phyloP scores from a whole-genome alignment of 139 green algal species.

The Diplosphaera chodatii region DNA sequence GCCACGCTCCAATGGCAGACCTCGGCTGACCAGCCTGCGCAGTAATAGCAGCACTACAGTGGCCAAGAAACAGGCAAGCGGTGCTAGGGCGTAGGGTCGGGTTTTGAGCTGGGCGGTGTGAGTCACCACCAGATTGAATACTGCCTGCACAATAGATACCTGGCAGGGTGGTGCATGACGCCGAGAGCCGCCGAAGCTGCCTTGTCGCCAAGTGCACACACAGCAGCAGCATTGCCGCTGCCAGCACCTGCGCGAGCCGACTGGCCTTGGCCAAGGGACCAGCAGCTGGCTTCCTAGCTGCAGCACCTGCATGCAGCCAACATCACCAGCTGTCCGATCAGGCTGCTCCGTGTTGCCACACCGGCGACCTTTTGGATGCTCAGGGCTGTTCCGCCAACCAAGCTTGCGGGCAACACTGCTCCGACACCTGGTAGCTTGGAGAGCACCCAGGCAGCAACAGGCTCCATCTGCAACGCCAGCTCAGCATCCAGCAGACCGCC shows the following conservation, averaged over 20 bases:
- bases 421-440: not conserved
- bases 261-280: not conserved
- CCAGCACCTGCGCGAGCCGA: not conserved
- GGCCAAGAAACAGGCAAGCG: too few species aligned
- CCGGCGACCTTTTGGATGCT: too few species aligned
- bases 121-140: too few species aligned
- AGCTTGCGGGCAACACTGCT: not conserved
- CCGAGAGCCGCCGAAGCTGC: not conserved
- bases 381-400: not conserved
- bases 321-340: too few species aligned
- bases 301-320: too few species aligned
- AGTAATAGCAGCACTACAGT: too few species aligned
- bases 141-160: not conserved
- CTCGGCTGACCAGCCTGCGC: not conserved
- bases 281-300: not conserved
- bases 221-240: not conserved
- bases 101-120: too few species aligned
- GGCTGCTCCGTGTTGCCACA: too few species aligned
- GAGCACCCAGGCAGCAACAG: not conserved
- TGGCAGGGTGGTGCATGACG: not conserved
- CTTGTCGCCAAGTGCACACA: not conserved
- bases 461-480: not conserved
- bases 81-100: too few species aligned
- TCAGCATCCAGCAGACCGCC: not conserved
- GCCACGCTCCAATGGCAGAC: not conserved